Base-by-base conservation (phyloP, 768 basidiomycete species). In the Serpula lacrymans region DNA sequence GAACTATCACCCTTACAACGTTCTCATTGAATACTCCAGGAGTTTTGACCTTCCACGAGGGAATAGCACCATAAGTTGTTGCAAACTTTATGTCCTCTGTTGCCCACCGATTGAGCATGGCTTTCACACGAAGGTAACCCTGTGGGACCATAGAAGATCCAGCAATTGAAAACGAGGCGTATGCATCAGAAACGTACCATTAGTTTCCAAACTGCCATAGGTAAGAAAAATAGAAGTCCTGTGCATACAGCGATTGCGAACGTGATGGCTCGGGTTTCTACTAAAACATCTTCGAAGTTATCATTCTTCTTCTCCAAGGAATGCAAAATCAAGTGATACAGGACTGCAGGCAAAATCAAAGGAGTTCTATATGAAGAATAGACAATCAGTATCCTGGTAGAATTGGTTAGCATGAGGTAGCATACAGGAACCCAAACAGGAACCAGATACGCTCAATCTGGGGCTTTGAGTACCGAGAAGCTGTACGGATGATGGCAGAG, bases 131-230 rank as follows among this genome's bases (percentile, higher is more conserved):
- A 20, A 50, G 48, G 41, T 62, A 69, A 34, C 77, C 75, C 74
- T 76, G 43, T n/a, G 7, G 9, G 41, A 37, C 2, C 18, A 29
- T 23, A 13, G 20, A 27, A 14, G 8, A 44, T 35, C 39, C 29
- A 34, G 18, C 14, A 36, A 1, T 26, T 16, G 12, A 16, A 5
- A 8, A 32, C 39, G n/a, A 3, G 12, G 21, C 6, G 14, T 24
- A 37, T 34, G 14, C 12, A 13, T 6, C 23, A 29, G 26, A 22
- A n/a, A 66, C 70, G 28, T 29, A 69, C 65, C 40, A 63, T 45
- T 24, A 52, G 62, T 47, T 80, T 79, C 75, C 75, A 79, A 17
- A 69, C 30, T 28, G 64, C 32, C 29, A 75, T 52, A 5, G 77
- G 77, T 3, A 57, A 28, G 32, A 61, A 53, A 51, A 76, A 62